Evolutionary conservation across 768 basidiomycete genomes (phyloP).

Genomic region (Antrodiella citrinella): DNA sequence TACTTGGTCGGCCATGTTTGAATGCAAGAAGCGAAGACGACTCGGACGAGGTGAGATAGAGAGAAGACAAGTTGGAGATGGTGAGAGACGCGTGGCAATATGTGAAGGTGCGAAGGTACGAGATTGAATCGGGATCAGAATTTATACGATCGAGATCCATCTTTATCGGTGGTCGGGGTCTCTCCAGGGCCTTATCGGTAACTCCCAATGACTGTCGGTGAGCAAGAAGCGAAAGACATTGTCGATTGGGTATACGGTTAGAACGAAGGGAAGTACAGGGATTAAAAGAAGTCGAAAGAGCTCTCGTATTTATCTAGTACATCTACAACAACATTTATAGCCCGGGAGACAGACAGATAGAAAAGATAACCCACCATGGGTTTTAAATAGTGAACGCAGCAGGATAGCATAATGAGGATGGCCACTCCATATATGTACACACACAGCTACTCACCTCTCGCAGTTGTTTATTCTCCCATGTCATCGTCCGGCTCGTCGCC

Average conservation of each 20-base stretch:
- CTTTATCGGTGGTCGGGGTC: no score
- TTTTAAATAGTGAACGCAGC: neutral
- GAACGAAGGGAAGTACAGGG: no score
- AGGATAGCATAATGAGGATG: no score
- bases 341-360: neutral
- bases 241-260: no score
- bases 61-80: neutral
- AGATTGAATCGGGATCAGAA: neutral
- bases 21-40: neutral
- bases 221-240: no score
- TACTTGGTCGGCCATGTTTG: constrained; percentile 10
- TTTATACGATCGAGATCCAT: neutral
- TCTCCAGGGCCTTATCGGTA: no score
- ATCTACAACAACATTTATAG: neutral
- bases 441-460: neutral
- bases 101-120: neutral
- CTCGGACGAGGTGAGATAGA: neutral
- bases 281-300: neutral
- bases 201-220: no score
- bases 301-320: neutral
- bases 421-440: neutral
- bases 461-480: constrained; percentile 8
- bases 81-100: neutral
- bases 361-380: neutral
- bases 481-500: constrained; percentile 15